Evolutionary conservation across 495 filamentous ascomycete genomes (phyloP), one percentile per base, ranked within the genome.

Genomic region (Aspergillus egyptiacus): DNA sequence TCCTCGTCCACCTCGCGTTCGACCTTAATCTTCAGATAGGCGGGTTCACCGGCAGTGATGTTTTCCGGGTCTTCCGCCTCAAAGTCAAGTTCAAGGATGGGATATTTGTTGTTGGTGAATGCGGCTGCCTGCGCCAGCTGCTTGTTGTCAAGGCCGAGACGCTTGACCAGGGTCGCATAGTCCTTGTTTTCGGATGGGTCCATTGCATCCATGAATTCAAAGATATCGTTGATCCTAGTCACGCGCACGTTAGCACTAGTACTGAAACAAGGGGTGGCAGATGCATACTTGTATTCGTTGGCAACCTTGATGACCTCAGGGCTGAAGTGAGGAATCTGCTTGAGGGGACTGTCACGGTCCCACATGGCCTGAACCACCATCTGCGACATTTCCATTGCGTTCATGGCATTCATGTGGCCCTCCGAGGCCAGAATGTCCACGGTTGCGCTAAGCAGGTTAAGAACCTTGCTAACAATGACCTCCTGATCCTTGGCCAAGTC

Each of bases 281-380:
- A 30, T 22, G 81, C 81, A 73, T 81, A 86, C 82, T 82, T 83
- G 54, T 76, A 83, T 44, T 88, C 82, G 59, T 88, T 86, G 33
- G 88, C 88, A 51, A 79, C 84, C 68, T 93, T 86, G 54, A 96
- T 81, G 39, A 84, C 82, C 47, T 93, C 83, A 20, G 85, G 79
- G 5, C 83, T 79, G 66, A 99, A 99, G 68, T 96, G 86, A 51
- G 93, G 93, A 56, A 99, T 96, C 70, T 99, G 93, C 72, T 95
- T 96, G 42, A 99, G 76, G 36, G 94, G 89, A 54, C 86, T 93
- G 66, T 99, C 93, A 18, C 89, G 85, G 71, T 97, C 90, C 93
- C 93, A 99, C 87, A 96, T 95, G 23, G 87, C 90, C 67, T 99
- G 93, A 15, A 99, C 90, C 46, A 91, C 86, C 93, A 99, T 99